phyloP scores from a whole-genome alignment of 805 yeast genomes.

The Candida manassasensis region DNA sequence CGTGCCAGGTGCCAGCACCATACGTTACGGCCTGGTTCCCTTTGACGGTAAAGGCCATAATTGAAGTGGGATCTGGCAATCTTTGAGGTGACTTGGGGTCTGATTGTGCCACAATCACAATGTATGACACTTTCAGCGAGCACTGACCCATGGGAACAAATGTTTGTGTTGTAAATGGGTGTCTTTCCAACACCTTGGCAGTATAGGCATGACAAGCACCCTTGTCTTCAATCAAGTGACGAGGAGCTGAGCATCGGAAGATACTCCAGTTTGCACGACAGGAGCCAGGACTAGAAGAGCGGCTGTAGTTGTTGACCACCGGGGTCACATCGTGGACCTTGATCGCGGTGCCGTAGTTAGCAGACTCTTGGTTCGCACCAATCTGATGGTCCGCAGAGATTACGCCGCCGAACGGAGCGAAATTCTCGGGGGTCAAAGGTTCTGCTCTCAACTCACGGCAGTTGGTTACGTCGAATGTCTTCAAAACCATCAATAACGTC shows the following conservation, averaged over 20 bases:
- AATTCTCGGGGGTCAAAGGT: slow-evolving; percentile 61
- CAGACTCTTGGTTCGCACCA: slow-evolving; percentile 41
- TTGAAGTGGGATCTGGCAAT: slow-evolving; percentile 57
- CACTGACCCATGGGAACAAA: slow-evolving; percentile 83
- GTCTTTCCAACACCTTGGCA: slow-evolving; percentile 78
- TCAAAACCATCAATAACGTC: slow-evolving; percentile 34
- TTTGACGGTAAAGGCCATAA: slow-evolving; percentile 66
- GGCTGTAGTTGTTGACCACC: slow-evolving; percentile 45
- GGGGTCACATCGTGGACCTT: slow-evolving; percentile 74
- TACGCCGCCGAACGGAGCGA: slow-evolving; percentile 68
- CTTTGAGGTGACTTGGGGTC: slow-evolving; percentile 32
- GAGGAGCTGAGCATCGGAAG: slow-evolving; percentile 76
- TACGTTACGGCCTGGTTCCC: slow-evolving; percentile 91
- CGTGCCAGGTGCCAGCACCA: slow-evolving; percentile 87
- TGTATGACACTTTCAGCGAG: slow-evolving; percentile 46
- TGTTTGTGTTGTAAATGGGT: slow-evolving; percentile 84
- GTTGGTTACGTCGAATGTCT: slow-evolving; percentile 28
- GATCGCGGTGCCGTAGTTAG: slow-evolving; percentile 92
- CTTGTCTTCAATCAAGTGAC: slow-evolving; percentile 42
- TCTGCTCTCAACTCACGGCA: slow-evolving; percentile 39
- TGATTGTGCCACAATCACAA: slow-evolving; percentile 75
- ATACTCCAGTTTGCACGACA: slow-evolving; percentile 75
- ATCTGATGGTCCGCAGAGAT: slow-evolving; percentile 77
- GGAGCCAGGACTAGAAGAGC: slow-evolving; percentile 42
- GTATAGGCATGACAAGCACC: slow-evolving; percentile 28